phyloP scores from a whole-genome alignment of 768 basidiomycete genomes.

The Dacryopinax primogenitus region DNA sequence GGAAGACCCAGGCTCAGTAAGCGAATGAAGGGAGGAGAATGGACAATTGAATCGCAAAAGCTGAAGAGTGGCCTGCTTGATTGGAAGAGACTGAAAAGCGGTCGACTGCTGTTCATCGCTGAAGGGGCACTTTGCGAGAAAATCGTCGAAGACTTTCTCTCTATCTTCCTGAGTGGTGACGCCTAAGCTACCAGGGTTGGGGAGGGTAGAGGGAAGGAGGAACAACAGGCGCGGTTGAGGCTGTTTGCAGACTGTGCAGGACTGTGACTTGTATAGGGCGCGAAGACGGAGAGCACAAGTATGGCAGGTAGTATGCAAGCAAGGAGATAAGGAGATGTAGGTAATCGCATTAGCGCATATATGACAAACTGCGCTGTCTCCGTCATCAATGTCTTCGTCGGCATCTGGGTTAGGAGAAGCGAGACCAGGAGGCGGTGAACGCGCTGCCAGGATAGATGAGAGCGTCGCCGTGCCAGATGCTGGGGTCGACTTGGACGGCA shows the following conservation, averaged over 20 bases:
- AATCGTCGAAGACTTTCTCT: slow-evolving; percentile 49
- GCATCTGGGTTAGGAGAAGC: neutral
- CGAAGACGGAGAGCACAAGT: slow-evolving; percentile 78
- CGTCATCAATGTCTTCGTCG: slow-evolving; percentile 2
- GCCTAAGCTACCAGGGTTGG: neutral
- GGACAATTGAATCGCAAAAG: slow-evolving; percentile 93
- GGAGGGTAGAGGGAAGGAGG: slow-evolving; percentile 38
- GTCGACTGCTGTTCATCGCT: slow-evolving; percentile 65
- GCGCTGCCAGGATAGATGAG: no score
- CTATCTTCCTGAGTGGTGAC: neutral
- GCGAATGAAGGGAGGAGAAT: slow-evolving; percentile 27
- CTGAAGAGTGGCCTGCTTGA: slow-evolving; percentile 89
- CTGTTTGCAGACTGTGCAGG: slow-evolving; percentile 96
- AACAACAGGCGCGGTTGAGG: slow-evolving; percentile 64
- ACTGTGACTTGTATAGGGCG: slow-evolving; percentile 83
- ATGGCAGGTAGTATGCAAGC: slow-evolving; percentile 92
- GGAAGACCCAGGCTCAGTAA: neutral
- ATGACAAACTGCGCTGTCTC: slow-evolving; percentile 44
- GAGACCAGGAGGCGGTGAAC: no score
- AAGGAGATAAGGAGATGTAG: slow-evolving; percentile 76
- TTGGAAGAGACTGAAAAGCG: slow-evolving; percentile 76
- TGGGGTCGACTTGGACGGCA: neutral
- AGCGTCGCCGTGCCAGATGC: neutral
- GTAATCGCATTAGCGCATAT: slow-evolving; percentile 92
- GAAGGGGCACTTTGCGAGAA: slow-evolving; percentile 39